Evolutionary conservation across 108 stramenopile species (phyloP), one percentile per base, ranked within the genome.

Genomic region (Nitzschia sp.): DNA sequence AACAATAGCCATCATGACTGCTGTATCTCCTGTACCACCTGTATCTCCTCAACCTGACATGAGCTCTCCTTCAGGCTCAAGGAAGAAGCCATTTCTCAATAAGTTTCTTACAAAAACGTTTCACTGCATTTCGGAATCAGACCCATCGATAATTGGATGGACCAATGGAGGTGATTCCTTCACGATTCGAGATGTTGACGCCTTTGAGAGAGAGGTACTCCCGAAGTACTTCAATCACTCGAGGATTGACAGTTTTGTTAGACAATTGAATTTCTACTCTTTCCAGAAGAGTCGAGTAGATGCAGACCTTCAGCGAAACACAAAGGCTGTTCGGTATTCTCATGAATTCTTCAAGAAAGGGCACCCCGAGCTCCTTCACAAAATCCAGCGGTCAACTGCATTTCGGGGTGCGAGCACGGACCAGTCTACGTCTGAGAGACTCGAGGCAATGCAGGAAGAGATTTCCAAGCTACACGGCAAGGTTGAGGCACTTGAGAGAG

Each of bases 251-350:
- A 85, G 83, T 19, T 95, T 95, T 29, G 86, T 92, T 10, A 78
- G 94, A 1, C 94, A 95, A 58, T 83, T 95, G 25, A 95, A 95
- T 63, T 88, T 95, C 56, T 95, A 93, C 58, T 89, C 83, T 39
- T 78, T 72, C 44, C 25, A 46, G 12, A 60, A 53, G 65, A 12
- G 10, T 7, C 14, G 42, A 53, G 21, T 9, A 10, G 65, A 67
- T 41, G 6, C 65, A 19, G 56, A 59, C 1, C 37, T 67, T 7
- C 44, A n/a, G 25, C 12, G 41, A 9, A 22, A n/a, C 19, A 56
- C 38, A 55, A 59, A 69, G 20, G 42, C 52, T 7, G 61, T 59
- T 6, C 54, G 81, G 17, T 89, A 83, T 65, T 79, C 75, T 19
- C 89, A 90, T 63, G 72, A 79, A 38, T 72, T 70, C 19, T 90